A percentile compares a stretch with the other conserved stretches of the same genome.
phyloP scores from a whole-genome alignment of 2,329 filamentous ascomycete species.

The Dactylellina drechsleri region DNA sequence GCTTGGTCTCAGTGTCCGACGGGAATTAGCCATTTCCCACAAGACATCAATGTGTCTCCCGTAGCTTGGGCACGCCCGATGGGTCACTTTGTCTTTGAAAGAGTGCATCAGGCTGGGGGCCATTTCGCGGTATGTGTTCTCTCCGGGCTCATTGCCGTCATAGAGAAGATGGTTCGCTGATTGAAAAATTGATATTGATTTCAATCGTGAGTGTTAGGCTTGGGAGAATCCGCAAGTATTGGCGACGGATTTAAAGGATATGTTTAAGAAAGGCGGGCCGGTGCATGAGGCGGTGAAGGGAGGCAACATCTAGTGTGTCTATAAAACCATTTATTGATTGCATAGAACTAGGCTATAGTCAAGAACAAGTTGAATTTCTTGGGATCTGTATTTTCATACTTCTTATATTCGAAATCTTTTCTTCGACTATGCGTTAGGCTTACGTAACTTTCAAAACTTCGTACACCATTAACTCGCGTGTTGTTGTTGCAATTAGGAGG shows the following conservation, averaged over 20 bases:
- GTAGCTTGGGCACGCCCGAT: conserved; percentile 69
- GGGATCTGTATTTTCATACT: no score
- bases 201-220: conserved; percentile 61
- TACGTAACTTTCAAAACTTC: no score
- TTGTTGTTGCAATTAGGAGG: no score
- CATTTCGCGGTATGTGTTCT: conserved; percentile 42
- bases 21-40: conserved; percentile 69
- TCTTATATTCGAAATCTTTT: no score
- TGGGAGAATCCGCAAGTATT: conserved; percentile 69
- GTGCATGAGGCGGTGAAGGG: conserved; percentile 60
- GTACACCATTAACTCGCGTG: no score
- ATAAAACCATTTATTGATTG: no score
- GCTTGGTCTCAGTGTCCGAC: conserved; percentile 64
- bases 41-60: conserved; percentile 69
- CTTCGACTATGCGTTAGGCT: no score
- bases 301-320: not conserved
- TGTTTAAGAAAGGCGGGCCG: conserved; percentile 69
- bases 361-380: no score
- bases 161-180: no score
- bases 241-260: conserved; percentile 67
- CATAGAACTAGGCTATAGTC: no score
- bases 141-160: no score
- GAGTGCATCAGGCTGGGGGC: conserved; percentile 58
- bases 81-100: conserved; percentile 71
- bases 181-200: conserved; percentile 59